Evolutionary conservation across 345 rosid species (phyloP), one percentile per base, ranked within the genome.

Genomic region (Turnera subulata): DNA sequence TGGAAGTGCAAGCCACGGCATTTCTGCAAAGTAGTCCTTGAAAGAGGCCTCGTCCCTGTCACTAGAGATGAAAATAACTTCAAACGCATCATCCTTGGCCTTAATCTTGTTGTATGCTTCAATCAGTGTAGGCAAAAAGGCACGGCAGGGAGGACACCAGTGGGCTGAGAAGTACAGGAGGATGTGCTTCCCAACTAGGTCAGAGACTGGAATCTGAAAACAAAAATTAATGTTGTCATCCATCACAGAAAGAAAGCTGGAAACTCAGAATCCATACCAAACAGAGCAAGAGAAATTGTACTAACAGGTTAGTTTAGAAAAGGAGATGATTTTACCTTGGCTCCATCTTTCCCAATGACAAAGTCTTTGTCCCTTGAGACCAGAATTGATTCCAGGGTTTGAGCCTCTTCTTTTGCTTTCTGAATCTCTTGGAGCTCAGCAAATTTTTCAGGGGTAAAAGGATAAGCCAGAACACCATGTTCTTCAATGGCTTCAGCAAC

Each of bases 1-100:
- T 10, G 79, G 84, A 12, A 80, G 77, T 23, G 76, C 65, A 29
- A 79, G 32, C 83, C 78, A 76, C 0, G 80, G 83, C 83, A 76
- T 79, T 29, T 42, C 47, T 1, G 78, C 55, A 35, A 66, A 79
- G 52, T 35, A 76, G 0, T 64, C 58, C 0, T 62, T 60, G 11
- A 69, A 79, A 40, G 80, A 55, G 16, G 70, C 38, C 42, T 79
- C 62, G 58, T 79, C 76, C 17, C 6, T 62, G 67, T 79, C 80
- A 5, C 79, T 69, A 18, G 83, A 79, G 46, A 79, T 66, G 44
- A 75, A 76, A 21, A 79, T 67, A 11, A 73, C 61, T 53, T 79
- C 80, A 11, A 72, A 72, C 24, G 75, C 74, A 33, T 54, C 20
- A 37, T 70, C 76, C 0, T 23, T 58, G 4, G 56, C 66, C 62